Evolutionary conservation across 768 basidiomycete species (phyloP).

Genomic region (Podaxis mareebaensis): DNA sequence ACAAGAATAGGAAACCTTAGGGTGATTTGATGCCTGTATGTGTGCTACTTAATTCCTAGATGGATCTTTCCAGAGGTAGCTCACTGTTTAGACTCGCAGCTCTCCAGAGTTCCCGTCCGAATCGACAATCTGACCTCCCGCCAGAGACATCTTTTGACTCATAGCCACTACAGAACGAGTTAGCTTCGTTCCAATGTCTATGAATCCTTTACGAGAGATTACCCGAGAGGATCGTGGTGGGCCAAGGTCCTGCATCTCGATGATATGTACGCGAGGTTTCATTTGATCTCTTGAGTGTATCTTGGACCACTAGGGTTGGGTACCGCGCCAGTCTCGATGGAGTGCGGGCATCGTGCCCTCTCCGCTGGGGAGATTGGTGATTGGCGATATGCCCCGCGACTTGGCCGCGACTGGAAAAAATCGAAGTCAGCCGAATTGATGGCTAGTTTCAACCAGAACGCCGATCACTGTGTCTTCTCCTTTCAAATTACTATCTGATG

Average conservation of each 20-base stretch:
- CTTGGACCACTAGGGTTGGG: not conserved
- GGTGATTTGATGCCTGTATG: not conserved
- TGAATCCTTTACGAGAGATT: constrained; percentile 1
- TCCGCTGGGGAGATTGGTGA: not conserved
- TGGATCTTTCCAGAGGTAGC: not conserved
- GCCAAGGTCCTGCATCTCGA: not conserved
- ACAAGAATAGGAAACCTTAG: too few species aligned
- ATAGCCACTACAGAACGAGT: not conserved
- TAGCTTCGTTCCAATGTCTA: not conserved
- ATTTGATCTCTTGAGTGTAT: constrained; percentile 13
- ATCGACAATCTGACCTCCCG: not conserved
- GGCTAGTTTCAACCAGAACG: not conserved
- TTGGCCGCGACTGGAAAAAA: not conserved
- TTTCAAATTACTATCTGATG: not conserved
- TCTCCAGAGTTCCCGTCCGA: not conserved
- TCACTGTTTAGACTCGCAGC: not conserved
- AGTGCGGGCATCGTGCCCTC: not conserved
- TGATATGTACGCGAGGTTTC: not conserved
- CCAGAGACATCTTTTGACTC: not conserved
- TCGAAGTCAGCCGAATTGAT: not conserved
- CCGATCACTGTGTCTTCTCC: constrained; percentile 7
- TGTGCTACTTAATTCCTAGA: not conserved
- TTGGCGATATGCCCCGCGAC: not conserved
- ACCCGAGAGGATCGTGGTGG: not conserved
- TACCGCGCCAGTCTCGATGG: not conserved